phyloP scores from a whole-genome alignment of 495 filamentous ascomycete species.

The Hyaloscypha finlandica region DNA sequence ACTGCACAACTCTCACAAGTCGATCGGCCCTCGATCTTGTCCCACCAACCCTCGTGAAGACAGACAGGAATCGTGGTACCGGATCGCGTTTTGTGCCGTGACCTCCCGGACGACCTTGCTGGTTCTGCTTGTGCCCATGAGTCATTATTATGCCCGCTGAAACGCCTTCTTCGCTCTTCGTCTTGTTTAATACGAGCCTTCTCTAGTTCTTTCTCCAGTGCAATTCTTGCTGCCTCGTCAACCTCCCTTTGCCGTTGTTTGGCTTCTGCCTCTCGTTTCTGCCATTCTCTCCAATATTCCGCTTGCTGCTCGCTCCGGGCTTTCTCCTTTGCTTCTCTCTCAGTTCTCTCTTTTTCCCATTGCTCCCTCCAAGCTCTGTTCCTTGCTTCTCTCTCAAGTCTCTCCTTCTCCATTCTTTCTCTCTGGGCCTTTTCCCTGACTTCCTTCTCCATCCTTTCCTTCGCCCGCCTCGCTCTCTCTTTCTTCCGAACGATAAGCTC shows the following conservation, averaged over 20 bases:
- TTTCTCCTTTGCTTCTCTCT: conserved; percentile 21
- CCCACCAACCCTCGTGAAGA: conserved; percentile 35
- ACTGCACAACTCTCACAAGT: conserved; percentile 29
- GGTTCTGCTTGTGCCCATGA: too few species aligned
- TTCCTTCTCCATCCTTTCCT: conserved; percentile 20
- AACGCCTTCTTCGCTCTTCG: too few species aligned
- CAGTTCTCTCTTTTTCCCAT: conserved; percentile 24
- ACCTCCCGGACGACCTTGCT: not conserved
- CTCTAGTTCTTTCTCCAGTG: not conserved
- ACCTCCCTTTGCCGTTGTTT: conserved; percentile 6
- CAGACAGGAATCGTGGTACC: conserved; percentile 17
- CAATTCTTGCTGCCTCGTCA: not conserved
- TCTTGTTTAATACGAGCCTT: too few species aligned
- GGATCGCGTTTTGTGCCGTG: not conserved
- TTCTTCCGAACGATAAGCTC: conserved; percentile 18
- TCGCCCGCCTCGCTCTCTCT: conserved; percentile 14
- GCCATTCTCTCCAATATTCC: conserved; percentile 20
- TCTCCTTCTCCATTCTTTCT: conserved; percentile 26
- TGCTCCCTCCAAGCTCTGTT: conserved; percentile 20
- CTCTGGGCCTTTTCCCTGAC: conserved; percentile 16
- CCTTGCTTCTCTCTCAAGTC: conserved; percentile 19
- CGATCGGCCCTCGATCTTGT: conserved; percentile 29
- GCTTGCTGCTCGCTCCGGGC: conserved; percentile 27
- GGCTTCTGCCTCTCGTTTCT: conserved; percentile 3
- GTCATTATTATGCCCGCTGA: too few species aligned